Percentiles rank a stretch among this genome's conserved stretches.
These are phyloP conservation scores for Cladophialophora carrionii DNA, from an alignment of 2,329 filamentous ascomycete genomes.

Conservation along the genomic window DNA sequence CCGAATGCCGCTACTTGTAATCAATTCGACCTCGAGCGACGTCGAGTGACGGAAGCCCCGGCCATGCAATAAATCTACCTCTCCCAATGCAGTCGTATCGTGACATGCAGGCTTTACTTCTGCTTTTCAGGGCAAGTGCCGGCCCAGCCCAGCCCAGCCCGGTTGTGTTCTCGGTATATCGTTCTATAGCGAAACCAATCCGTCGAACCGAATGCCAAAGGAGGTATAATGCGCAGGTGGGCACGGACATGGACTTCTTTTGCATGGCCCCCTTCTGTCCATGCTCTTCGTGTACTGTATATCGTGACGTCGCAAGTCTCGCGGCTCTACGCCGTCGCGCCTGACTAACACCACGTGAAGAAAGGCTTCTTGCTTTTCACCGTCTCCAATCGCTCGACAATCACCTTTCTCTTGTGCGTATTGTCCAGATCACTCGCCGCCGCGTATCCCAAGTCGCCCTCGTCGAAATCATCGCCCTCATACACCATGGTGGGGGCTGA, in stretches of 20 bases:
- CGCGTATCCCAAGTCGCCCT: slow-evolving; percentile 92
- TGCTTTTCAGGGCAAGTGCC: not conserved
- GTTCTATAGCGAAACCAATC: not conserved
- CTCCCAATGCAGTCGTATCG: not conserved
- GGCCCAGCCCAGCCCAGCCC: not conserved
- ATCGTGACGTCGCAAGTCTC: no score
- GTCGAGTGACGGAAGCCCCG: not conserved
- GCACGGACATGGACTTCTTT: not conserved
- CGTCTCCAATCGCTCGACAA: slow-evolving; percentile 92
- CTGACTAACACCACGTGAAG: slow-evolving; percentile 55
- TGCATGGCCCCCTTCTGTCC: not conserved
- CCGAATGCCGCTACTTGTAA: not conserved
- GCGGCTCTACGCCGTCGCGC: no score
- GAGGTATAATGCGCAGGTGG: not conserved
- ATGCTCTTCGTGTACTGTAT: not conserved
- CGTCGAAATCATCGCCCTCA: slow-evolving; percentile 68
- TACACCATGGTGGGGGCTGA: slow-evolving; percentile 26
- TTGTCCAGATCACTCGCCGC: slow-evolving; percentile 87
- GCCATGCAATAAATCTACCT: not conserved
- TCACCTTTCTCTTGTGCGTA: slow-evolving; percentile 86
- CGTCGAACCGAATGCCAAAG: not conserved
- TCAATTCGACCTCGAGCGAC: not conserved
- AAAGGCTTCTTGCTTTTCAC: slow-evolving; percentile 95
- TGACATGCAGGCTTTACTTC: not conserved
- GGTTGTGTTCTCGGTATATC: not conserved